Base-by-base conservation (phyloP, 108 stramenopile genomes). In the Cyclotella cryptica region DNA sequence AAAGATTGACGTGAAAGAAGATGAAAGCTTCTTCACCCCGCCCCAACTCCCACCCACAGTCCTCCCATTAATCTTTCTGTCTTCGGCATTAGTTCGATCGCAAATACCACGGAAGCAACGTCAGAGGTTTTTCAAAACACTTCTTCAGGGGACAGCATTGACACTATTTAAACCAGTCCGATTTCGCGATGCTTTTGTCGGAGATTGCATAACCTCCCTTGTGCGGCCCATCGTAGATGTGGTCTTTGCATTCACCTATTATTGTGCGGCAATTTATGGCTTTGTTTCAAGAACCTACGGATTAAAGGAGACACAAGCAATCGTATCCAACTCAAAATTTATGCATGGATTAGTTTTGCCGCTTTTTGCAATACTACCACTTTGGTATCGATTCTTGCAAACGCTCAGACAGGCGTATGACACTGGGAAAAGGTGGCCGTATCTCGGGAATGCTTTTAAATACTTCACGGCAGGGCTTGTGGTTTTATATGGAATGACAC, bases 391-490 rank as follows among this genome's bases (percentile, higher is more conserved):
- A 66, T 93, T 93, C 60, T 77, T 94, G 60, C 96, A 96, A 79
- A 93, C 91, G 27, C 80, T 96, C 18, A 84, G 93, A 42, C 89
- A 91, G 71, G 87, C 88, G 27, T 93, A 90, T 72, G 96, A 96
- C 71, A 61, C 71, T 7, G 83, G 88, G 29, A 84, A 90, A 54
- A 49, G 93, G 53, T 96, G 96, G 96, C 96, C 96, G 0, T 78
- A 92, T 73, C 74, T 89, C 21, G 96, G 90, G n/a, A 92, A 96
- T 75, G 79, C 93, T 10, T 74, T 92, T 66, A 96, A 96, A 77
- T 93, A 96, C 60, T 66, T 92, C 9, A 84, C 86, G 8, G 90
- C 96, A 0, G 82, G 88, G 40, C 53, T 92, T 40, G 91, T 96
- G 9, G 83, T 94, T 30, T 69, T 96, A 18, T 96, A 93, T 62